Evolutionary conservation across 139 green algal genomes (phyloP).

Genomic region (Axilococcus clingmanii): DNA sequence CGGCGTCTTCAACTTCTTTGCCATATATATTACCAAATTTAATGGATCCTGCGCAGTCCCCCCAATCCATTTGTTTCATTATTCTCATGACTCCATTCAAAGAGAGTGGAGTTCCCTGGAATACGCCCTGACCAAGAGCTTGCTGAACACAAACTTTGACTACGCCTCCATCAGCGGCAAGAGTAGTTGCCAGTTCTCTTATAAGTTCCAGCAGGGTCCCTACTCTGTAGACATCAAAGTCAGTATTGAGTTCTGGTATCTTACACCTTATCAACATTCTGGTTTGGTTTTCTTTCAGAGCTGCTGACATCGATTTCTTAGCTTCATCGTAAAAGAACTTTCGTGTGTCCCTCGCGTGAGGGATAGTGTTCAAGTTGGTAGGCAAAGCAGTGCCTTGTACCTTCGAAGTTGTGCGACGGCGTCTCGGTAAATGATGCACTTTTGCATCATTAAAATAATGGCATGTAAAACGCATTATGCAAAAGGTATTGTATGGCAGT

Average conservation of each 20-base stretch:
- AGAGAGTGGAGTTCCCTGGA: slow-evolving; percentile 53
- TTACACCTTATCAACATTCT: slow-evolving; percentile 23
- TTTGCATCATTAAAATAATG: too few species aligned
- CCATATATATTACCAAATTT: neutral
- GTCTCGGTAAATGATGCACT: too few species aligned
- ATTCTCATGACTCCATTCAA: slow-evolving; percentile 58
- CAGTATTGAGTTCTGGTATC: slow-evolving; percentile 35
- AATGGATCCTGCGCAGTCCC: slow-evolving; percentile 9
- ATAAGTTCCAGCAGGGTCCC: slow-evolving; percentile 75
- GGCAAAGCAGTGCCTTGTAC: slow-evolving; percentile 15
- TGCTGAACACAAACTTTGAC: slow-evolving; percentile 68
- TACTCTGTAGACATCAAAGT: slow-evolving; percentile 70
- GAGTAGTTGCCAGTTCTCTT: slow-evolving; percentile 49
- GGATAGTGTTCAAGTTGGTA: slow-evolving; percentile 42
- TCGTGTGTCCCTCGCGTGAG: slow-evolving; percentile 31
- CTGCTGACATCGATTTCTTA: slow-evolving; percentile 12
- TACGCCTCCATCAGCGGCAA: slow-evolving; percentile 55
- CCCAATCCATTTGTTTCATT: slow-evolving; percentile 79
- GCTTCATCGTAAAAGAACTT: slow-evolving; percentile 40
- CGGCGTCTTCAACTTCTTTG: slow-evolving; percentile 20
- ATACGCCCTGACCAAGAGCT: slow-evolving; percentile 69
- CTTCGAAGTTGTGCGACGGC: too few species aligned
- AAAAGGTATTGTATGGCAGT: too few species aligned
- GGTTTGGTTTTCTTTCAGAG: slow-evolving; percentile 22
- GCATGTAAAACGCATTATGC: too few species aligned